phyloP scores from a whole-genome alignment of 331 rosid genomes.

The Prunus yedoensis region DNA sequence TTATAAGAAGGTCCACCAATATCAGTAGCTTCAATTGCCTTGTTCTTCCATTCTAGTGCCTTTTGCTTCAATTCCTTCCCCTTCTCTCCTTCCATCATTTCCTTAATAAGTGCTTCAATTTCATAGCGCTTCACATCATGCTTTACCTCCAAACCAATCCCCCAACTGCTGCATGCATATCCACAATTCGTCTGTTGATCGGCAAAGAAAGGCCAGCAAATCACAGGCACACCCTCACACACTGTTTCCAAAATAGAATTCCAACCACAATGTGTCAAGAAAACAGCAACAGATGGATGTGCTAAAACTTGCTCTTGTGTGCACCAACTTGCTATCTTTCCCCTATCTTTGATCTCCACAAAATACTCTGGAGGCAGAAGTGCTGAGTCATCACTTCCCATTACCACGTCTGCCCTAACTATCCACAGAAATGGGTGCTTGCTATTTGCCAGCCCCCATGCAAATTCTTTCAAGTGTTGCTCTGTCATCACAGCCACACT shows the following conservation, averaged over 20 bases:
- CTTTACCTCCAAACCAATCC: too few relatives aligned
- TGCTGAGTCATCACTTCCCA: conserved; percentile 11
- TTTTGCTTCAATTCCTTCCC: conserved; percentile 25
- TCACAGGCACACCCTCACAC: conserved; percentile 41
- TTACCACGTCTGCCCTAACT: conserved; percentile 35
- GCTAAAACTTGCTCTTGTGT: conserved; percentile 39
- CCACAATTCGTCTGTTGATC: too few relatives aligned
- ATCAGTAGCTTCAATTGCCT: conserved; percentile 24
- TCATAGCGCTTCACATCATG: conserved; percentile 31
- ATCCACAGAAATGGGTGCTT: conserved; percentile 3
- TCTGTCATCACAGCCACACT: conserved; percentile 35
- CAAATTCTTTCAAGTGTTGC: conserved; percentile 33
- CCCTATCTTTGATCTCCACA: conserved; percentile 22
- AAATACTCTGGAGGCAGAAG: conserved; percentile 29
- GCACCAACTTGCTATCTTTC: conserved; percentile 47
- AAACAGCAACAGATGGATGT: conserved; percentile 50
- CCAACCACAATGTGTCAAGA: conserved; percentile 60
- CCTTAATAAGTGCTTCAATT: conserved; percentile 30
- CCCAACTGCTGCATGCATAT: too few relatives aligned
- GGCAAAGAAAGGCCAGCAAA: neutral
- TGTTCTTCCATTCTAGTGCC: conserved; percentile 36
- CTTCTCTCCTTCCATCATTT: conserved; percentile 38
- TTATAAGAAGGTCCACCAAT: conserved; percentile 32
- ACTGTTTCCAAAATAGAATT: conserved; percentile 42
- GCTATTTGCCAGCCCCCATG: conserved; percentile 47